These are phyloP conservation scores for Fistulifera solaris DNA, from an alignment of 108 stramenopile species.

Conservation along the genomic window DNA sequence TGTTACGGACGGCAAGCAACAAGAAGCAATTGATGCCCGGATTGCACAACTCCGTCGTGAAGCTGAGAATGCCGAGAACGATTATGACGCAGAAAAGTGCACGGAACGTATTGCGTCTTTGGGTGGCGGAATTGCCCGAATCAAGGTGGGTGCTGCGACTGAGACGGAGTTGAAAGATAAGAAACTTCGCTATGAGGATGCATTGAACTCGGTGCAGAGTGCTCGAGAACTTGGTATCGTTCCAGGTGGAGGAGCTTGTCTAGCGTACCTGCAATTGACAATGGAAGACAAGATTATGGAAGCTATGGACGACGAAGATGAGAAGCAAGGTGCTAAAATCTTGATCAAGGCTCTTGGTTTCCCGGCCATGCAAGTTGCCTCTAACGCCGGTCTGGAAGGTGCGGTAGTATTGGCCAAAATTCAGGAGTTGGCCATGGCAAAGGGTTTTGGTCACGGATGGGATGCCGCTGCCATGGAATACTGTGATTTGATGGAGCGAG, in stretches of 20 bases:
- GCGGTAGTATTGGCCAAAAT: conserved; percentile 94
- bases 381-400: conserved; percentile 93
- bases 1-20: conserved; percentile 88
- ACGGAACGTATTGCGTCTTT: conserved; percentile 91
- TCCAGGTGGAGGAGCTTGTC: conserved; percentile 89
- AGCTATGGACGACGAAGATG: conserved; percentile 85
- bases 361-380: conserved; percentile 89
- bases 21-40: conserved; percentile 79
- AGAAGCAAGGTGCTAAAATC: conserved; percentile 79
- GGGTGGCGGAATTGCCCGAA: conserved; percentile 94
- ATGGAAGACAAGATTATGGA: conserved; percentile 62
- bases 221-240: conserved; percentile 92
- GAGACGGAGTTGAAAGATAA: conserved; percentile 98
- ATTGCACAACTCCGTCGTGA: conserved; percentile 83
- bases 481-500: conserved; percentile 76
- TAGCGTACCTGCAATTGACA: conserved; percentile 71
- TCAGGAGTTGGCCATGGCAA: conserved; percentile 54
- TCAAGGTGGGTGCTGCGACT: conserved; percentile 97
- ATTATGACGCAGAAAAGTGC: conserved; percentile 91
- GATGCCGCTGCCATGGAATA: conserved; percentile 84
- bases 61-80: conserved; percentile 79
- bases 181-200: conserved; percentile 96
- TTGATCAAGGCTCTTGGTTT: conserved; percentile 77
- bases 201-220: conserved; percentile 86
- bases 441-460: conserved; percentile 91